Conservation (phyloP, 2,329 filamentous ascomycete species). For the Aspergillus ochraceus region DNA sequence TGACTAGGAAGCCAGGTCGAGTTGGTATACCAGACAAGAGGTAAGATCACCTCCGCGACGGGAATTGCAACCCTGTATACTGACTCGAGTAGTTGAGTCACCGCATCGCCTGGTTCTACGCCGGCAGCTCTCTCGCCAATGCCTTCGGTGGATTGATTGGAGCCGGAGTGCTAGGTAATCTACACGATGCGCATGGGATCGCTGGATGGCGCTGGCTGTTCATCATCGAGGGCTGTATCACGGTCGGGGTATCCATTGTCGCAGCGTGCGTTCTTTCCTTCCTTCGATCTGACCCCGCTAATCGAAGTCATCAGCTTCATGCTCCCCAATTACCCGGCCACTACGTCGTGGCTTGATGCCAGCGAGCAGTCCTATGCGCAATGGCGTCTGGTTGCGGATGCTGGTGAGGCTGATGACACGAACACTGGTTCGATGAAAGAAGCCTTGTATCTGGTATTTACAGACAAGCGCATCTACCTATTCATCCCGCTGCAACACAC, state of each 20-base stretch:
- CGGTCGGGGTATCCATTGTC: constrained; percentile 37
- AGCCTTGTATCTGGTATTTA: constrained; percentile 44
- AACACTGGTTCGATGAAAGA: constrained; percentile 42
- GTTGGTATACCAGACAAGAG: constrained; percentile 67
- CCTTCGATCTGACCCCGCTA: constrained; percentile 15
- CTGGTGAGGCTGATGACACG: constrained; percentile 46
- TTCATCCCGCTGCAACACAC: constrained; percentile 51
- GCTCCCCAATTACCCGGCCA: constrained; percentile 54
- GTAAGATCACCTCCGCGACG: constrained; percentile 38
- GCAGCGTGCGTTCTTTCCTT: constrained; percentile 30
- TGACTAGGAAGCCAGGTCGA: constrained; percentile 43
- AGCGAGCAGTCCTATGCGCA: constrained; percentile 56
- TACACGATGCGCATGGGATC: constrained; percentile 27
- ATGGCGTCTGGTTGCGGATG: constrained; percentile 53
- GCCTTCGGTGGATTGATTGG: constrained; percentile 55
- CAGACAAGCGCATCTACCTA: constrained; percentile 34
- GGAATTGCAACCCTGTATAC: constrained; percentile 46
- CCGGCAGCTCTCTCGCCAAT: constrained; percentile 50
- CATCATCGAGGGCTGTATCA: constrained; percentile 41
- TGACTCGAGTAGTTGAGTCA: constrained; percentile 43
- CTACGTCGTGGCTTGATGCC: constrained; percentile 52
- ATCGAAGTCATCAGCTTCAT: constrained; percentile 33
- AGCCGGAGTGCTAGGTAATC: constrained; percentile 49
- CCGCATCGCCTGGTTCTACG: constrained; percentile 51
- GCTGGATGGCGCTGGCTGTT: constrained; percentile 41